Evolutionary conservation across 2,329 filamentous ascomycete genomes (phyloP).

Genomic region (Nothopassalora personata): DNA sequence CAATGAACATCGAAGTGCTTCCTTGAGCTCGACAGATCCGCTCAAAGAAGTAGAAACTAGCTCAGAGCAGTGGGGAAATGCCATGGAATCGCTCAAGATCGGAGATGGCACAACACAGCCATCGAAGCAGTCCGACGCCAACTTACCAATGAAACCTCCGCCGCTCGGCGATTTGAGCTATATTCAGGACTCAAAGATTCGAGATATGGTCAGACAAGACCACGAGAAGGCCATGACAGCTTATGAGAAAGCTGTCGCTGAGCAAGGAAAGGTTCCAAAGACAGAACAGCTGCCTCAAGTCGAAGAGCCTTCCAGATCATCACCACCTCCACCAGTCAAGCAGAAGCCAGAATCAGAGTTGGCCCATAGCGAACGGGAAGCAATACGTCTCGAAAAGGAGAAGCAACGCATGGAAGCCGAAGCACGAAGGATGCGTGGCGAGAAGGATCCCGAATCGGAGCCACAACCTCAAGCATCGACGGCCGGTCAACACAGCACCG

Average conservation of each 20-base stretch:
- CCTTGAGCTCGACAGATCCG: background rate
- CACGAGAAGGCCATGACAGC: conserved; percentile 57
- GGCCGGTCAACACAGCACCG: background rate
- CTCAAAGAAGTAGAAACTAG: background rate
- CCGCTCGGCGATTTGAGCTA: conserved; percentile 51
- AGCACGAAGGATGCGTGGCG: conserved; percentile 27
- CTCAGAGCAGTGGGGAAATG: conserved; percentile 16
- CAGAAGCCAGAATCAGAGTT: conserved; percentile 22
- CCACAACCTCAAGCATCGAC: background rate
- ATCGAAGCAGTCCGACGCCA: conserved; percentile 20
- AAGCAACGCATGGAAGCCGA: conserved; percentile 30
- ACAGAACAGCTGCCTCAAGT: conserved; percentile 7
- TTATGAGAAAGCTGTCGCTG: conserved; percentile 62
- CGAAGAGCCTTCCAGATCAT: conserved; percentile 17
- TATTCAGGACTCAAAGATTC: conserved; percentile 59
- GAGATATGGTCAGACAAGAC: conserved; percentile 66
- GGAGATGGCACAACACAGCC: background rate
- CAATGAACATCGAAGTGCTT: background rate
- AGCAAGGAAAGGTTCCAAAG: conserved; percentile 41
- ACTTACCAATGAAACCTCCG: conserved; percentile 46
- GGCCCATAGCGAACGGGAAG: conserved; percentile 27
- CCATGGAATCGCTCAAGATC: conserved; percentile 19
- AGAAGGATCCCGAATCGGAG: conserved; percentile 15
- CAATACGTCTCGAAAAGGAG: conserved; percentile 27
- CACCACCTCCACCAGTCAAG: background rate